phyloP scores from a whole-genome alignment of 2,329 filamentous ascomycete genomes.

The Rhynchosporium agropyri region DNA sequence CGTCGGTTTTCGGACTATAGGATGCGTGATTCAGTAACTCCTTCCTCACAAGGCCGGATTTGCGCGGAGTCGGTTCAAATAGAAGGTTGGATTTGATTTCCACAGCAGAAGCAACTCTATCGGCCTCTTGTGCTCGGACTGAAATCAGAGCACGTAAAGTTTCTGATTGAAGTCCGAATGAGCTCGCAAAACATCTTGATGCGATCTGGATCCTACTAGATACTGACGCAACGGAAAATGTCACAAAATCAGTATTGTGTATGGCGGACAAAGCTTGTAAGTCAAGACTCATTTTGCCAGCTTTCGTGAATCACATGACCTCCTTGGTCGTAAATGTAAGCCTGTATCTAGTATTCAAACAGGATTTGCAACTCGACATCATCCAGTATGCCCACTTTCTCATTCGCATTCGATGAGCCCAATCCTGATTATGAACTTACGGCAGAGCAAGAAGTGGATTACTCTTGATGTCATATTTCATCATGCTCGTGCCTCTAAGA shows the following conservation, averaged over 20 bases:
- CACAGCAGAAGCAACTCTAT: neutral
- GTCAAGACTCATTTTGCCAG: neutral
- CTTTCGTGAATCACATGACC: neutral
- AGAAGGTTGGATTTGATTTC: neutral
- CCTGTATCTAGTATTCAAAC: neutral
- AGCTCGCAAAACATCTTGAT: neutral
- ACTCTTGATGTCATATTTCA: conserved; percentile 22
- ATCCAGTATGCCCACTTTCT: conserved; percentile 27
- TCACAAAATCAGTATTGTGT: neutral
- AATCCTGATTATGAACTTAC: conserved; percentile 4
- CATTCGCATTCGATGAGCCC: conserved; percentile 24
- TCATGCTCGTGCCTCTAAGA: neutral
- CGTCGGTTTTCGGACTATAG: neutral
- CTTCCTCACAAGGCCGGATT: neutral
- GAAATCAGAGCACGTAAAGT: neutral
- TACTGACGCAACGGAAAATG: neutral
- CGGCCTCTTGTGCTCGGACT: neutral
- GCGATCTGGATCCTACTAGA: neutral
- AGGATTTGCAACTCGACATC: neutral
- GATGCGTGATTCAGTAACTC: conserved; percentile 2
- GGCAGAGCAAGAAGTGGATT: conserved; percentile 24
- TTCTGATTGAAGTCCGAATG: neutral
- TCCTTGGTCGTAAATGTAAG: too few relatives aligned
- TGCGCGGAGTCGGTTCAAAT: neutral
- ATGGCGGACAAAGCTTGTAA: too few relatives aligned